Conservation (phyloP, 495 filamentous ascomycete species). For the Cudoniella acicularis region DNA sequence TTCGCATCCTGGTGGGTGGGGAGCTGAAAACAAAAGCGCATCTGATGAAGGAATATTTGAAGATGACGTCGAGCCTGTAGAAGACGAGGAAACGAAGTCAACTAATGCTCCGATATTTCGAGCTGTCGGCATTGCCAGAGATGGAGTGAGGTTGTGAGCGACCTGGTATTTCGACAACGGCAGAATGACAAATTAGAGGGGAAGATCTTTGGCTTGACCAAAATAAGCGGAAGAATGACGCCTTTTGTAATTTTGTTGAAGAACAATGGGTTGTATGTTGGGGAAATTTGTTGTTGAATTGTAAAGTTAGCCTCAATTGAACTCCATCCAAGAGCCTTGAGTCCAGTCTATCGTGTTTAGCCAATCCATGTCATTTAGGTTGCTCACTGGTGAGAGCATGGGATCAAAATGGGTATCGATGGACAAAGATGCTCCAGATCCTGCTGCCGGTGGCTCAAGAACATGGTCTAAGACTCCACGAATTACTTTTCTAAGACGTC, state of each 20-base stretch:
- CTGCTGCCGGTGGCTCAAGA: conserved; percentile 12
- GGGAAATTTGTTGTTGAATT: neutral
- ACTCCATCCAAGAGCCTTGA: conserved; percentile 9
- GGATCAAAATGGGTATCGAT: conserved; percentile 14
- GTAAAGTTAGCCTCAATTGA: neutral
- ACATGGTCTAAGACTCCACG: conserved; percentile 20
- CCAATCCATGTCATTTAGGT: conserved; percentile 12
- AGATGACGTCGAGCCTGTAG: neutral
- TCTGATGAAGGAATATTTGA: neutral
- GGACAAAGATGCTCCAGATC: neutral
- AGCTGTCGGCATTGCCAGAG: neutral
- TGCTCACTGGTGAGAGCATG: conserved; percentile 7
- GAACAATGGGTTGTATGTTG: neutral
- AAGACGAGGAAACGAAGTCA: neutral
- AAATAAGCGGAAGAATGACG: no score
- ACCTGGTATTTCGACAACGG: neutral
- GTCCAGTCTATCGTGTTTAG: conserved; percentile 14
- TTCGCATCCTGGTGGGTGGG: neutral
- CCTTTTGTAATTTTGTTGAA: no score
- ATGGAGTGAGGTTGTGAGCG: neutral
- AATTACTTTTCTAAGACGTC: conserved; percentile 16
- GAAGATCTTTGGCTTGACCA: no score
- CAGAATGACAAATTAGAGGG: no score
- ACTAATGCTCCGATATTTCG: neutral
- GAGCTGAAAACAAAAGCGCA: neutral